Base-by-base conservation (phyloP, 768 basidiomycete species). In the Agaricus subrufescens region DNA sequence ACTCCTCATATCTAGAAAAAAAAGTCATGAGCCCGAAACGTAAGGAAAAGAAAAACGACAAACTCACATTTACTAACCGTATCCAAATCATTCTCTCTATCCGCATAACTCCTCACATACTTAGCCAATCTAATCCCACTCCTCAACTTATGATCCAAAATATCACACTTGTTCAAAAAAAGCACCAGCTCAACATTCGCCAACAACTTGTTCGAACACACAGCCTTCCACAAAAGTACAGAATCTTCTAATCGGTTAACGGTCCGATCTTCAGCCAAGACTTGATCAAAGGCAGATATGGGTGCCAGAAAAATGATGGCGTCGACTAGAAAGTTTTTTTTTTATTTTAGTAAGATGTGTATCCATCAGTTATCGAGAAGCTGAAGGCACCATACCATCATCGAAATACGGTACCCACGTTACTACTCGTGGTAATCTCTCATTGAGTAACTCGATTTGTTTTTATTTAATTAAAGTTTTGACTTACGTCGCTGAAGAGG, bases 81-180 rank as follows among this genome's bases (percentile, higher is more conserved):
- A 26, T 90, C 88, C 27, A 88, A 67, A 61, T 87, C 83, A 50
- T 89, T 90, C 51, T 77, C 70, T 49, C 88, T 75, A 57, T 90
- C 87, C 14, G 83, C 84, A 62, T 85, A 90, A 65, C 82, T 87
- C 59, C 85, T 76, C 49, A 91, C 84, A 61, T 89, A 91, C 69
- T 84, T 85, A 55, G 80, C 66, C 51, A 91, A 65, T 44, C 65
- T 74, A 46, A 86, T 75, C 30, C 89, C 89, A 1, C 78, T 68
- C 25, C 75, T 74, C 40, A 92, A 72, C 69, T 93, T 93, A 54
- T 73, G 65, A 45, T 87, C 85, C 40, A 93, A 73, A 54, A 92
- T 87, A 67, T 93, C 90, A 62, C 91, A 91, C 64, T 94, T 94
- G 75, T 93, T 93, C 51, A 94, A 77, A 76, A 93, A 94, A 27